A percentile compares a stretch with the other conserved stretches of the same genome.
Evolutionary conservation across 116 monocot species (phyloP).

Genomic region (Thalassia testudinum): DNA sequence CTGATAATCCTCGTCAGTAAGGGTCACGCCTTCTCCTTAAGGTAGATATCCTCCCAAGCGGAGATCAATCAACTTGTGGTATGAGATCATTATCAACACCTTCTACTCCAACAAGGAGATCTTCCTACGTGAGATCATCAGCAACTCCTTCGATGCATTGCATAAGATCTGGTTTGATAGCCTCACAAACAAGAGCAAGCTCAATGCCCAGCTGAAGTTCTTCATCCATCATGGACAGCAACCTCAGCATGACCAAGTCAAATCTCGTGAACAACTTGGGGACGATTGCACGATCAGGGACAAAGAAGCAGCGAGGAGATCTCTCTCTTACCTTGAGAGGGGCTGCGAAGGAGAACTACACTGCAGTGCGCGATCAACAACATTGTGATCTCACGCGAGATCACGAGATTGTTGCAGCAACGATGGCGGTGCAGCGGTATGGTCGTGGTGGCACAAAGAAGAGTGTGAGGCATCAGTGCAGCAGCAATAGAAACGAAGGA

Average conservation of each 20-base stretch:
- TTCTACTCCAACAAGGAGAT: constrained; percentile 49
- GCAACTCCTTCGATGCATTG: constrained; percentile 31
- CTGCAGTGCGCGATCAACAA: too few relatives aligned
- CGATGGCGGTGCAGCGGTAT: too few relatives aligned
- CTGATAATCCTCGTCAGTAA: too few relatives aligned
- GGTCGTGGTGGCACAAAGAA: too few relatives aligned
- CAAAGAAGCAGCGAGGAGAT: too few relatives aligned
- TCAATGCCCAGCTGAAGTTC: constrained; percentile 28
- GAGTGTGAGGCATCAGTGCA: too few relatives aligned
- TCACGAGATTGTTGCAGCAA: too few relatives aligned
- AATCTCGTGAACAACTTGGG: constrained; percentile 38
- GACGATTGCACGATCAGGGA: constrained; percentile 30
- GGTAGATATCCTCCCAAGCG: constrained; percentile 38
- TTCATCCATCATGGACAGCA: constrained; percentile 36
- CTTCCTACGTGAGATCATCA: constrained; percentile 36
- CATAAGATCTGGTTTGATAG: constrained; percentile 36
- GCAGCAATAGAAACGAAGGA: too few relatives aligned
- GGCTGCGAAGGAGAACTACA: too few relatives aligned
- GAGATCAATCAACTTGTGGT: constrained; percentile 37
- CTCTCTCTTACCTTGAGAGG: too few relatives aligned
- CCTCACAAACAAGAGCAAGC: constrained; percentile 37
- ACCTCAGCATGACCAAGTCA: constrained; percentile 32
- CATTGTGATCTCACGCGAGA: too few relatives aligned
- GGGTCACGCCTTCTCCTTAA: too few relatives aligned
- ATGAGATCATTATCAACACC: constrained; percentile 28